Evolutionary conservation across 495 filamentous ascomycete genomes (phyloP).

Genomic region (Neurospora africana): DNA sequence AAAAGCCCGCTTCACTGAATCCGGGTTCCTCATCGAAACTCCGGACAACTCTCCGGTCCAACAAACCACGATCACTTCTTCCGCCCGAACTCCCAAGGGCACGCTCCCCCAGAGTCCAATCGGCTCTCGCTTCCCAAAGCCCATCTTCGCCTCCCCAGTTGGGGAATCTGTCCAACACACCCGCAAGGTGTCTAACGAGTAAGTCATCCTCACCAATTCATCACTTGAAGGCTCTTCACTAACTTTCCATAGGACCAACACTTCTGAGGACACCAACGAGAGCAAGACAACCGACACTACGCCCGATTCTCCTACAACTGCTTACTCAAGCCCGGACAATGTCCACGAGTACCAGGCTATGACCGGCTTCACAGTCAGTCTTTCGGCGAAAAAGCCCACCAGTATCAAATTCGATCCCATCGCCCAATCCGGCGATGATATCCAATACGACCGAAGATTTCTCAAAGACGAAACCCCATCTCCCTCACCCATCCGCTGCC

Average conservation of each 20-base stretch:
- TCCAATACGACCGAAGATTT: not conserved
- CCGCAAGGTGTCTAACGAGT: not conserved
- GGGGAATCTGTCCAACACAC: not conserved
- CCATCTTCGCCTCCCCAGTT: not conserved
- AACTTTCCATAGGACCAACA: not conserved
- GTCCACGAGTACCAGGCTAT: not conserved
- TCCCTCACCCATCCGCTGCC: fast-evolving
- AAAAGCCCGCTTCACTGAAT: not conserved
- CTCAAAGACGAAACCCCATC: not conserved
- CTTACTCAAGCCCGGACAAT: fast-evolving
- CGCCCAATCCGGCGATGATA: not conserved
- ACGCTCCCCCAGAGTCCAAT: not conserved
- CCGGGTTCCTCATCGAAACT: not conserved
- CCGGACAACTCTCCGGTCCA: not conserved
- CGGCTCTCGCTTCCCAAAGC: fast-evolving
- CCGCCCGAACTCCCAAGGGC: not conserved
- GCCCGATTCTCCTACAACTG: not conserved
- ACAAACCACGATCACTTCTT: not conserved
- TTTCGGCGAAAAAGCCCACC: not conserved
- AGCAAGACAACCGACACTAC: not conserved
- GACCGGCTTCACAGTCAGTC: not conserved
- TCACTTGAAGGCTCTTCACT: not conserved
- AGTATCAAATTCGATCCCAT: fast-evolving
- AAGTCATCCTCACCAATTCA: not conserved
- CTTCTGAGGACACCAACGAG: fast-evolving